Conservation (phyloP, 305 asterid species). For the Solanum chacoense region DNA sequence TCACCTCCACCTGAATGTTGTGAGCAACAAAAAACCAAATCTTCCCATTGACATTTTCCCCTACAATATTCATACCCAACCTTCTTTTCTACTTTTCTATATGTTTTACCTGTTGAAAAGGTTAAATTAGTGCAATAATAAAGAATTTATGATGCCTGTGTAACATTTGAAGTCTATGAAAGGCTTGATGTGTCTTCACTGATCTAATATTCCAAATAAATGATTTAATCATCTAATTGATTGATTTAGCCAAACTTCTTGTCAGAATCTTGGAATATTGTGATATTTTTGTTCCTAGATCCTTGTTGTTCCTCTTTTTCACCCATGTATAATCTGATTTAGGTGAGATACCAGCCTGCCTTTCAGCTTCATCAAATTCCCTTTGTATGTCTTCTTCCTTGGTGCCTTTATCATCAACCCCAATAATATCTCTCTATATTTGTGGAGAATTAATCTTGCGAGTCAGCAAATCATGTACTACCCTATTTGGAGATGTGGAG, state of each 20-base stretch:
- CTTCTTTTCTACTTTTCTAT: no score
- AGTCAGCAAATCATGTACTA: no score
- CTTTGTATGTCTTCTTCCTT: not conserved
- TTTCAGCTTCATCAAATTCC: not conserved
- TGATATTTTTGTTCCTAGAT: not conserved
- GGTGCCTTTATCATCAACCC: not conserved
- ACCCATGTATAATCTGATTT: not conserved
- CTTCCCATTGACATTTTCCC: no score
- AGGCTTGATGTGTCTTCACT: not conserved
- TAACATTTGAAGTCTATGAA: not conserved
- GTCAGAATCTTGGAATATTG: not conserved
- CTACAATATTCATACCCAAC: no score
- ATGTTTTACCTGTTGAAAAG: no score
- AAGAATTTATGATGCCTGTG: not conserved
- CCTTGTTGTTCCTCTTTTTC: not conserved
- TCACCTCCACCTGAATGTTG: no score
- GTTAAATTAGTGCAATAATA: no score
- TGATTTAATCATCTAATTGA: not conserved
- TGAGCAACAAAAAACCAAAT: no score
- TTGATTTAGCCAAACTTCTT: not conserved
- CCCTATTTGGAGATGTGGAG: not conserved
- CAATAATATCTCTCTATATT: no score
- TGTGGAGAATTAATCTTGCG: not conserved
- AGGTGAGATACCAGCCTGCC: not conserved
- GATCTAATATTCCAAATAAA: not conserved